Conservation (phyloP, 2,329 filamentous ascomycete species). For the Pyricularia grisea region DNA sequence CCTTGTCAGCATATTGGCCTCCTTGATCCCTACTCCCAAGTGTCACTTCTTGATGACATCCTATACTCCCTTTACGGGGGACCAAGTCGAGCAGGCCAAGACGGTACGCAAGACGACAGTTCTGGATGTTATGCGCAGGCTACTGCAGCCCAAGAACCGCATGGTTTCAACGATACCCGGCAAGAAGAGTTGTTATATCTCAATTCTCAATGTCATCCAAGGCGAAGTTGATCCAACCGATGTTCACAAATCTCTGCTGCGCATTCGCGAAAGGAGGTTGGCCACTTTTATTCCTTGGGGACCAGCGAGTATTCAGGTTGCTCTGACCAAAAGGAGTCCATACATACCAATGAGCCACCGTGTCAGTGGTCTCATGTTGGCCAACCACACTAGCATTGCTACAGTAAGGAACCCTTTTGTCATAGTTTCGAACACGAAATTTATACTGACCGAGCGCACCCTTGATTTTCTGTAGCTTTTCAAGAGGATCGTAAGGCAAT, state of each 20-base stretch:
- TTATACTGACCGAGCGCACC: constrained; percentile 2
- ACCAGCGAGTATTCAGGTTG: constrained; percentile 94
- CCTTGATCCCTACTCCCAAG: constrained; percentile 88
- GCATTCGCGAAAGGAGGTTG: constrained; percentile 86
- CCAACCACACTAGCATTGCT: constrained; percentile 94
- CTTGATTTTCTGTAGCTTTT: constrained; percentile 50
- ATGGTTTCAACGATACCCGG: constrained; percentile 96
- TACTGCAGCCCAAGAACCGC: constrained; percentile 95
- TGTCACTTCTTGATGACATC: constrained; percentile 98
- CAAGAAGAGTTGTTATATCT: constrained; percentile 98
- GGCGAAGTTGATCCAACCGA: constrained; percentile 97
- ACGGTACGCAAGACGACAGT: constrained; percentile 98
- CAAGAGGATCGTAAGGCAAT: constrained; percentile 85
- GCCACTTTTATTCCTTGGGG: constrained; percentile 99
- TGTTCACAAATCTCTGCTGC: constrained; percentile 93
- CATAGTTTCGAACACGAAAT: background rate
- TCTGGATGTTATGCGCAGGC: constrained; percentile 89
- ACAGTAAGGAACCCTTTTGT: constrained; percentile 46
- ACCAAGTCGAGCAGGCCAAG: constrained; percentile 94
- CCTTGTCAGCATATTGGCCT: constrained; percentile 91
- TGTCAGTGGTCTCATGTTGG: constrained; percentile 93
- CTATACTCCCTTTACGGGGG: constrained; percentile 94
- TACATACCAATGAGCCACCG: constrained; percentile 91
- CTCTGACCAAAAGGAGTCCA: constrained; percentile 89
- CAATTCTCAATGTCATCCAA: constrained; percentile 97